Base-by-base conservation (phyloP, 768 basidiomycete genomes). In the Mycena venus region DNA sequence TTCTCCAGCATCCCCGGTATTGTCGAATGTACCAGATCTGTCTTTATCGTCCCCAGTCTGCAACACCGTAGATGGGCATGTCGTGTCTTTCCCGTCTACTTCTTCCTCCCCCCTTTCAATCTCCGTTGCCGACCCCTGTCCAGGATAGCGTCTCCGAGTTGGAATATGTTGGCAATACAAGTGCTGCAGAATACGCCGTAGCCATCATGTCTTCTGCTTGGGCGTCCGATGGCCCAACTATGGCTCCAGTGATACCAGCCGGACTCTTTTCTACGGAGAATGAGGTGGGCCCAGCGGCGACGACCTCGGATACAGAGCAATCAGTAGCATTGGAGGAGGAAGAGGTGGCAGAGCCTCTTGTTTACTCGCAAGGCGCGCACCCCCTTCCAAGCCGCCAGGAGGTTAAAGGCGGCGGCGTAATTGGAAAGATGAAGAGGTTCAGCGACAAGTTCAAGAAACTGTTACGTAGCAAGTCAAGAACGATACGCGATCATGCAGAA, bases 161-260 rank as follows among this genome's bases (percentile, higher is more conserved):
- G 11, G 75, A 70, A 27, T 29, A 65, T 34, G 64, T 68, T 56
- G 62, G 71, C 23, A 68, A 79, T 53, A 77, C 78, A 36, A 81
- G 82, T 63, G 80, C 81, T 19, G 75, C 80, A 23, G 82, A 84
- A 42, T 85, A 84, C 70, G 84, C 84, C 58, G 75, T 80, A 27
- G 84, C 83, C 47, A 71, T 85, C 53, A 77, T 84, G 67, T 81
- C 82, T 58, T 84, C 83, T 61, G 80, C 82, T 27, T 84, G 82
- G 83, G 80, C 79, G 31, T 75, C 78, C 38, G 76, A 78, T 36
- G 75, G 66, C 49, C 77, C 65, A 21, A 68, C 73, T 19, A 42
- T 76, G 56, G 36, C 68, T 31, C 66, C 62, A 65, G 61, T 60
- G 27, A 68, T 76, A 21, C 75, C 75, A 17, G 29, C 9, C 34